Evolutionary conservation across 345 rosid genomes (phyloP).

Genomic region (Garcia nutans): DNA sequence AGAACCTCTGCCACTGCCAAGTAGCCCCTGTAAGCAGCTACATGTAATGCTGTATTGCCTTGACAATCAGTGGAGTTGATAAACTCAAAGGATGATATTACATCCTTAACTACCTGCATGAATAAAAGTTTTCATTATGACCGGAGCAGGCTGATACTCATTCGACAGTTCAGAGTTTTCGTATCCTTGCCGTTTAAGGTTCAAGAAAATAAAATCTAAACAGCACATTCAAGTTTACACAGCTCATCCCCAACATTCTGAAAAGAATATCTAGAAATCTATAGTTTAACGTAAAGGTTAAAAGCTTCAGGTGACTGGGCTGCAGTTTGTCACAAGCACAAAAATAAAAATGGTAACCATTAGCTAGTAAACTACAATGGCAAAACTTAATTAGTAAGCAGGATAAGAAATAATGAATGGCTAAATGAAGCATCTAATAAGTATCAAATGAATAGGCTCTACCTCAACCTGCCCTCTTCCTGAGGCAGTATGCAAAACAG

Average conservation of each 20-base stretch:
- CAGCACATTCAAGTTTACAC: too few relatives aligned
- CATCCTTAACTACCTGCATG: conserved; percentile 64
- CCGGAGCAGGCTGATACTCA: conserved; percentile 3
- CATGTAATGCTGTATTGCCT: conserved; percentile 82
- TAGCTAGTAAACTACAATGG: background rate
- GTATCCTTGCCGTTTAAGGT: background rate
- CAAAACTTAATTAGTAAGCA: background rate
- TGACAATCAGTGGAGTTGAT: conserved; percentile 49
- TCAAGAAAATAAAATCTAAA: too few relatives aligned
- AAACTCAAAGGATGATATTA: conserved; percentile 51
- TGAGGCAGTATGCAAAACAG: conserved; percentile 76
- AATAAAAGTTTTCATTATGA: background rate
- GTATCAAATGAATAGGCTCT: conserved; percentile 15
- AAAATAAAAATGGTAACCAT: background rate
- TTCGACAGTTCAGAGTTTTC: background rate
- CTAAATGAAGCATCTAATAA: background rate
- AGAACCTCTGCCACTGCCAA: conserved; percentile 55
- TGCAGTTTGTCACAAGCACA: background rate
- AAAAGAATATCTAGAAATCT: background rate
- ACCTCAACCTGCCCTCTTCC: conserved; percentile 85
- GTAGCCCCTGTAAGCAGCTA: conserved; percentile 80
- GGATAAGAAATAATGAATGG: background rate
- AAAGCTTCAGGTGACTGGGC: background rate
- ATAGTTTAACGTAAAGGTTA: background rate
- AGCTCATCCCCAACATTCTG: background rate